Evolutionary conservation across 768 basidiomycete genomes (phyloP), one percentile per base, ranked within the genome.

Genomic region (Rhodosporidiobolus sp.): DNA sequence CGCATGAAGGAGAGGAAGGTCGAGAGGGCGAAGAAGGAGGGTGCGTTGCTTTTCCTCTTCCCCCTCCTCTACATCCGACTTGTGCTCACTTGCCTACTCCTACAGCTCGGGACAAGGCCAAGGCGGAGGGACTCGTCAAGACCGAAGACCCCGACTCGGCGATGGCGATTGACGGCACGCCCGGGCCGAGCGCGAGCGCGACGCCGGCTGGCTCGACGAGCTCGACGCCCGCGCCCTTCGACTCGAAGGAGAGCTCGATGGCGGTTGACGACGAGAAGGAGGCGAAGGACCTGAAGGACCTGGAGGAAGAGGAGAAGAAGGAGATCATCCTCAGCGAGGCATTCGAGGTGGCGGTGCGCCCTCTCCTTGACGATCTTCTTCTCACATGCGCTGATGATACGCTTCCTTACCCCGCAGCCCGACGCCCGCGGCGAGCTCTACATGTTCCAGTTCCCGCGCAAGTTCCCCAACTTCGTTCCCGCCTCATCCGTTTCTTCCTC

Each of bases 391-490:
- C 50, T 28, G 8, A 14, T 43, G 14, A n/a, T 17, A 10, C 11
- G n/a, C 63, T 49, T 49, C 53, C 34, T 10, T 30, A 20, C 19
- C 19, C 1, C 16, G 34, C 69, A 75, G 74, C 54, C 71, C 58
- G 57, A 60, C 26, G 53, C 70, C 19, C 67, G 65, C 32, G 77
- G 77, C 65, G 73, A 69, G 50, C 67, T 79, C 34, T 79, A 78
- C 74, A 66, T 79, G 67, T 77, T 79, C 66, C 78, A 79, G 50
- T 79, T 78, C 73, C 78, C 78, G 11, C 71, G 78, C 50, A 63
- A 65, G 38, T 79, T 79, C 64, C 78, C 78, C 55, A 32, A 35
- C 34, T 72, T 75, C 56, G 56, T 52, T n/a, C 67, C 62, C 35
- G 19, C 56, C 26, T 30, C 66, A 0, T 26, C 52, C 3, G 19